Evolutionary conservation across 495 filamentous ascomycete species (phyloP), one percentile per base, ranked within the genome.

Genomic region (Neurospora sp.): DNA sequence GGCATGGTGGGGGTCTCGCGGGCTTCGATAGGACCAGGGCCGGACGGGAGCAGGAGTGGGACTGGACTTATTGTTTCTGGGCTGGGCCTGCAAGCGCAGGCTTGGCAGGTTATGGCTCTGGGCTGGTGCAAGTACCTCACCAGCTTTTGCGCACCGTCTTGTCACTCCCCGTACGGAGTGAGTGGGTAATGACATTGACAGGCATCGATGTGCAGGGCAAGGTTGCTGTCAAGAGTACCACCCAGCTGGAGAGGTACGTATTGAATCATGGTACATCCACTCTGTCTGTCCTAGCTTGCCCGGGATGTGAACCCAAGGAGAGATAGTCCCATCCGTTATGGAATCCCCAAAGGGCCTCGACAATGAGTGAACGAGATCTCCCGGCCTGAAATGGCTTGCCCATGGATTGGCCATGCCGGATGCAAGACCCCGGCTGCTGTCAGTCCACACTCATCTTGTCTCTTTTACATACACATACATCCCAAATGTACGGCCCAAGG

Each of bases 371-470:
- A 75, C 66, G 74, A 77, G 77, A 78, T 77, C 75, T 77, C 72
- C 5, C 71, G 74, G 70, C 48, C 38, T 38, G 71, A 69, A 69
- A 66, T 74, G 70, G 72, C 74, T 74, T 73, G 69, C 73, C 76
- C 78, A 46, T 74, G 70, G 76, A 77, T 75, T 78, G 79, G 77
- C 74, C 75, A 69, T 71, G 14, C 59, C 10, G 76, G 73, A 79
- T 76, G 73, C 74, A 71, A 71, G 31, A 70, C 69, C 76, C 75
- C 71, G 66, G 71, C 70, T n/a, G 70, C 48, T 35, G 39, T 69
- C 69, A 66, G 27, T 35, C 20, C 48, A 59, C 48, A 59, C 48
- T 27, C 48, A 59, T 59, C 54, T 35, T 35, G 54, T 18, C 12
- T 66, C 54, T 62, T 62, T 35, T 9, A 66, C 23, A 23, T 27